phyloP scores from a whole-genome alignment of 2,329 filamentous ascomycete species.

The Fusarium domesticum region DNA sequence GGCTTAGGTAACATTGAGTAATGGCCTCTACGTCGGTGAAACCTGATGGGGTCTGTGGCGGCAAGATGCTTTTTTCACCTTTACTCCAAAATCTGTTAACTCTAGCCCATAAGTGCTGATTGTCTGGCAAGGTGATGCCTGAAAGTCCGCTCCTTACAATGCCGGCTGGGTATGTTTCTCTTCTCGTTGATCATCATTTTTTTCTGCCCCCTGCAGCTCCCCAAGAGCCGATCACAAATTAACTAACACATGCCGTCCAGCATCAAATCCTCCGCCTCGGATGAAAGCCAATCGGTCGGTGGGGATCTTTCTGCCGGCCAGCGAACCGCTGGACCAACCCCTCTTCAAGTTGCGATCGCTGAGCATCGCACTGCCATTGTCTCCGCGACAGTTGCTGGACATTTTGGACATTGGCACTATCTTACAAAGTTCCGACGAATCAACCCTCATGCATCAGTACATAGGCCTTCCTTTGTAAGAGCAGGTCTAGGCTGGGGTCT shows the following conservation, averaged over 20 bases:
- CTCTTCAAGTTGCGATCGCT: slow-evolving; percentile 25
- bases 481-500: slow-evolving; percentile 25
- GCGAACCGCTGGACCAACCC: slow-evolving; percentile 27
- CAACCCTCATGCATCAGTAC: slow-evolving; percentile 16
- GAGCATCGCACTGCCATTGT: slow-evolving; percentile 24
- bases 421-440: slow-evolving; percentile 20
- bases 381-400: slow-evolving; percentile 23
- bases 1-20: neutral
- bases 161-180: slow-evolving; percentile 14
- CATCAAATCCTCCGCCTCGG: slow-evolving; percentile 20
- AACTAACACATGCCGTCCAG: slow-evolving; percentile 21
- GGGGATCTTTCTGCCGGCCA: slow-evolving; percentile 26
- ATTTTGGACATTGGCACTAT: slow-evolving; percentile 29
- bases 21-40: too few relatives aligned
- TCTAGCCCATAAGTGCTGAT: too few relatives aligned
- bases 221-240: slow-evolving; percentile 8
- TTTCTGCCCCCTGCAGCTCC: slow-evolving; percentile 1
- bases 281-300: slow-evolving; percentile 25
- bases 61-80: neutral
- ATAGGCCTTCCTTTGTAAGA: slow-evolving; percentile 19
- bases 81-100: too few relatives aligned
- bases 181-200: slow-evolving; percentile 1
- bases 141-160: slow-evolving; percentile 9
- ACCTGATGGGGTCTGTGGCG: neutral
- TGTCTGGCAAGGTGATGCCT: slow-evolving; percentile 8